Evolutionary conservation across 441 rosid genomes (phyloP).

Genomic region (Pelargonium australe): DNA sequence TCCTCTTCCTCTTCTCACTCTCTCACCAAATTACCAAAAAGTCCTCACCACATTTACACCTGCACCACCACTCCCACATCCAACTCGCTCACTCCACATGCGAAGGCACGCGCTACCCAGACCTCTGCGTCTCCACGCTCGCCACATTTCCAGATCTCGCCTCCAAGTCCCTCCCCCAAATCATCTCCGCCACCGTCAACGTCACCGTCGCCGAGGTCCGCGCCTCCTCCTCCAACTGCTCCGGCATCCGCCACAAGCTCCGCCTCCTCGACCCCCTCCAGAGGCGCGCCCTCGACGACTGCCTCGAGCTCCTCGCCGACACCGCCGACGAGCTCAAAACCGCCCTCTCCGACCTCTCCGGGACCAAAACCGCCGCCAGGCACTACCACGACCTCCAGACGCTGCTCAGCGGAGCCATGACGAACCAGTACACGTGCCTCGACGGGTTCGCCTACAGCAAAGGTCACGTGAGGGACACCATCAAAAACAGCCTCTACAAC

Average conservation of each 20-base stretch:
- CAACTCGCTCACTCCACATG: conserved; percentile 43
- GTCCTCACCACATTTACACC: conserved; percentile 26
- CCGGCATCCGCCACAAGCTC: conserved; percentile 25
- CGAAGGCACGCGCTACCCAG: conserved; percentile 47
- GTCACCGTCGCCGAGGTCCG: conserved; percentile 41
- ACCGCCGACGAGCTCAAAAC: conserved; percentile 33
- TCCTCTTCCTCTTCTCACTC: neutral
- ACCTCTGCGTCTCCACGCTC: conserved; percentile 57
- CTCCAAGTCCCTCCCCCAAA: conserved; percentile 36
- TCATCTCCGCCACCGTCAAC: conserved; percentile 48
- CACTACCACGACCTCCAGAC: conserved; percentile 39
- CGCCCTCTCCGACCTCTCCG: conserved; percentile 32
- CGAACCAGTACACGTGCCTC: conserved; percentile 61
- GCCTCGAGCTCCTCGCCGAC: conserved; percentile 39
- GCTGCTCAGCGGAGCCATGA: conserved; percentile 49
- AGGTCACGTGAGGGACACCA: conserved; percentile 19
- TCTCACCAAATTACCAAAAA: conserved; percentile 9
- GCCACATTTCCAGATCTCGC: conserved; percentile 39
- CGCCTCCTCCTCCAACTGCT: conserved; percentile 41
- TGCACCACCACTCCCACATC: conserved; percentile 24
- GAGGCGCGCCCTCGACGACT: conserved; percentile 38
- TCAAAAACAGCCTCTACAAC: conserved; percentile 32
- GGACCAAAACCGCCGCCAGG: conserved; percentile 14
- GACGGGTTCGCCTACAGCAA: conserved; percentile 46
- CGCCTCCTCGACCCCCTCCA: conserved; percentile 27